Base-by-base conservation (phyloP, 2,329 filamentous ascomycete genomes). In the Sporothrix brunneoviolacea region DNA sequence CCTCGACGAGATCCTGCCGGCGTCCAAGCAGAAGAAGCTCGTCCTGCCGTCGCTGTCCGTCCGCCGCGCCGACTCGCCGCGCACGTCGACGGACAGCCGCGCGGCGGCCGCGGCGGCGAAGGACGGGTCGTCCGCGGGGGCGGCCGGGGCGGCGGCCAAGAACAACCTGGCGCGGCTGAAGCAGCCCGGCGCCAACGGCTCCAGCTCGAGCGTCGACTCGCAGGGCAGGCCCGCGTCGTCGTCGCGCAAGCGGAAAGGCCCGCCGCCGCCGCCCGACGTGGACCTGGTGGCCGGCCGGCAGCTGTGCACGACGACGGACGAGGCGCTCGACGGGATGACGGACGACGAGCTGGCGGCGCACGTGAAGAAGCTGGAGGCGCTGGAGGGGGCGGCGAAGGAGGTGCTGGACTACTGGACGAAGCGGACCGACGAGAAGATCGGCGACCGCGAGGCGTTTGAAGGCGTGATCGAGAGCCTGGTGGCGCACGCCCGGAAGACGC, bases 11-110 rank as follows among this genome's bases (percentile, higher is more conserved):
- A 97, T 98, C 50, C 79, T 98, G 8, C 93, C 93, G 0, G 91
- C 91, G 0, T 95, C 88, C 12, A 97, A 97, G 68, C 93, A 98
- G 66, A 97, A 97, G 77, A 97, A 97, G 65, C 83, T 98, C 16
- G 79, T 98, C 4, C 77, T 98, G 2, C 93, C 93, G 0, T 95
- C 91, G 6, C 83, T 93, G 16, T 59, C 64, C 21, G 60, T 72
- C 16, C 70, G 71, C 50, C 66, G 64, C 15, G 70, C 30, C 18
- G 46, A 64, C 55, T 84, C 72, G 22, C 75, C 72, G 30, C 72
- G 78, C 36, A 75, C 71, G 16, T 83, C 80, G 4, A 71, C 70
- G 22, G 79, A 82, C 53, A 74, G 72, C 5, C 72, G 75, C 12
- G 24, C 13, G 4, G 32, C 38, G 18, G 39, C 37, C 15, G 37